phyloP scores from a whole-genome alignment of 2,329 filamentous ascomycete species.

The Cladosporium austrohemisphaericum region DNA sequence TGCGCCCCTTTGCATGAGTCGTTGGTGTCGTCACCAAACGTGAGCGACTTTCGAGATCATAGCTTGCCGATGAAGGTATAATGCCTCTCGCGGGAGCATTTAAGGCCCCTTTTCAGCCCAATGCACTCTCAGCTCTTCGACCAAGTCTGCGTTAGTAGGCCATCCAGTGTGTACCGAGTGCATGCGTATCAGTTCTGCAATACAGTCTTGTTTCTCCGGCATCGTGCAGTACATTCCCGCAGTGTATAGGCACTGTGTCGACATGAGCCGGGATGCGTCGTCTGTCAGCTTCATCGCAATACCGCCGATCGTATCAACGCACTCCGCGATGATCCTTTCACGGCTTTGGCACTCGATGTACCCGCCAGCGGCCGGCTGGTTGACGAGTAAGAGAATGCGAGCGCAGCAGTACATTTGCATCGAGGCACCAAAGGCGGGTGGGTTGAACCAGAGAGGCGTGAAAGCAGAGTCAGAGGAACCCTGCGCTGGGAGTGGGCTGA shows the following conservation, averaged over 20 bases:
- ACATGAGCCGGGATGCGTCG: conserved; percentile 42
- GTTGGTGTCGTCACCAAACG: too few species aligned
- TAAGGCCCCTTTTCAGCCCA: conserved; percentile 20
- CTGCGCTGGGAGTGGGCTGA: conserved; percentile 39
- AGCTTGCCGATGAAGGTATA: not conserved
- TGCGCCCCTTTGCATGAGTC: too few species aligned
- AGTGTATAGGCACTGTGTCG: conserved; percentile 42
- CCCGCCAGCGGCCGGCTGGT: conserved; percentile 50
- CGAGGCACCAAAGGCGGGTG: conserved; percentile 43
- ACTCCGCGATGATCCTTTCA: conserved; percentile 44
- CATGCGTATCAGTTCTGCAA: conserved; percentile 37
- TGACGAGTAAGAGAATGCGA: conserved; percentile 50
- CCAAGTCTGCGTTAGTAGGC: conserved; percentile 34
- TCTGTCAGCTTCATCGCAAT: conserved; percentile 46
- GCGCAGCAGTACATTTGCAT: conserved; percentile 53
- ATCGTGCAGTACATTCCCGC: conserved; percentile 44
- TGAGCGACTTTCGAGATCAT: not conserved
- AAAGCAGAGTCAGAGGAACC: conserved; percentile 44
- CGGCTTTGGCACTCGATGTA: conserved; percentile 47
- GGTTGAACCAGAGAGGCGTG: conserved; percentile 51
- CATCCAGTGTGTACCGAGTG: conserved; percentile 41
- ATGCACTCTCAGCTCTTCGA: conserved; percentile 24
- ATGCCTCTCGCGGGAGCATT: not conserved
- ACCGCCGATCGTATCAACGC: conserved; percentile 49
- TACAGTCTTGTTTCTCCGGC: conserved; percentile 33